Base-by-base conservation (phyloP, 129 eudicot genomes). In the Arctium minus region DNA sequence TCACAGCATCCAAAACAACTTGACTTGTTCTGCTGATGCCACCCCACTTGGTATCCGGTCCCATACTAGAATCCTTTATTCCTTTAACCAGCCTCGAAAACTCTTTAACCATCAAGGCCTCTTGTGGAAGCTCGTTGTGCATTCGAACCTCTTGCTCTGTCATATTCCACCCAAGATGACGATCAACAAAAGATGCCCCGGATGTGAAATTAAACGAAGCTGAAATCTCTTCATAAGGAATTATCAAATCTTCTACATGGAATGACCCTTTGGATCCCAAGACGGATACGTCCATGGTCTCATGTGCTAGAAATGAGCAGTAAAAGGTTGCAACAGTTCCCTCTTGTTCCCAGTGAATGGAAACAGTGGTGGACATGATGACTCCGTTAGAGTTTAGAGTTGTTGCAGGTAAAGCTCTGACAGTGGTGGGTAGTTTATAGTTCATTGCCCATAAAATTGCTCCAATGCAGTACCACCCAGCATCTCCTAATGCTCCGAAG, bases 391-490 rank as follows among this genome's bases (percentile, higher is more conserved):
- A 78, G 77, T 94, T 94, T n/a, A 35, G 72, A 62, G n/a, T 73
- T 31, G 88, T 78, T 27, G 85, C 80, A 27, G 97, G 90, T 76
- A 89, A 72, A 15, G 97, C 92, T 53, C 87, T 88, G 12, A 92
- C 94, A 0, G 89, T 88, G 29, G 90, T 89, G n/a, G 98, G 98
- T 30, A 89, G 85, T 74, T 89, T 80, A 56, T 88, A 79, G 84
- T 92, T 88, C 92, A 89, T 89, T 22, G 96, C 89, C 97, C 96
- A 94, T 70, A 92, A 74, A 81, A 89, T 94, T 36, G 86, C 94
- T 22, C 98, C 94, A 22, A 92, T 89, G 91, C 97, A 94, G 82
- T 94, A 94, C 98, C 98, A 91, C 8, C 98, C 98, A 1, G 93
- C 83, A 69, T 94, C 97, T 31, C 98, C 98, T 72, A 94, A 56